These are phyloP conservation scores for Dimargaris cristalligena DNA, from an alignment of 192 early-diverging fungal species.

Conservation along the genomic window DNA sequence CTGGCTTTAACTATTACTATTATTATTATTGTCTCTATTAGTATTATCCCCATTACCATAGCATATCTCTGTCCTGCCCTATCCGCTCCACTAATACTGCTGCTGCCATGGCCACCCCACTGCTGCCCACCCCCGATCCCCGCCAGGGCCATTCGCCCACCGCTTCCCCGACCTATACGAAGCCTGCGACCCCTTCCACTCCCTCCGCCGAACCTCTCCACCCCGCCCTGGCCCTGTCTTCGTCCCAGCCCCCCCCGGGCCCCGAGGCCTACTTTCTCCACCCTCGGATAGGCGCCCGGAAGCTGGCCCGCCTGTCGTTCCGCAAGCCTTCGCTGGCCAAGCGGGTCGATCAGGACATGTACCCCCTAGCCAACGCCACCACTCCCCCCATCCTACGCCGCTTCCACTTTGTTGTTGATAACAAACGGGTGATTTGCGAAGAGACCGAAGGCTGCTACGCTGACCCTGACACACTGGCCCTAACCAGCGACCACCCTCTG, in stretches of 20 bases:
- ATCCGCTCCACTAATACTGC: neutral
- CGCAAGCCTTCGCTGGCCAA: conserved; percentile 4
- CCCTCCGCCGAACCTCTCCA: neutral
- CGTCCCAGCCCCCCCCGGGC: neutral
- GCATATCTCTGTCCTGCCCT: too few species aligned
- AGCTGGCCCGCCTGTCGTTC: conserved; percentile 1
- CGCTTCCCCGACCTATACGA: neutral
- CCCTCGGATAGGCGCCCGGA: too few species aligned
- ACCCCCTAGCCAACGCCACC: neutral
- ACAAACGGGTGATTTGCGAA: conserved; percentile 5
- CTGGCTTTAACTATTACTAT: too few species aligned
- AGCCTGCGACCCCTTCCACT: neutral
- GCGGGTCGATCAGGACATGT: neutral
- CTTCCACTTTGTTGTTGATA: neutral
- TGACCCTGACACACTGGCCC: neutral
- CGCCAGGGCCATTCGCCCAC: neutral
- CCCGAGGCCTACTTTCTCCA: too few species aligned
- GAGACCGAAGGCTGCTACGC: neutral
- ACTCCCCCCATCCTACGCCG: conserved; percentile 10
- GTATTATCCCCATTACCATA: too few species aligned
- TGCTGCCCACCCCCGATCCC: neutral
- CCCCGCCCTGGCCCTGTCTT: neutral
- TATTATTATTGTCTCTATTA: too few species aligned
- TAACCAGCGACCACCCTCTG: neutral
- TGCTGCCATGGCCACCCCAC: neutral